Percentiles rank a stretch among this genome's conserved stretches.
These are phyloP conservation scores for Solanum chacoense DNA, from an alignment of 305 asterid genomes.

Conservation along the genomic window DNA sequence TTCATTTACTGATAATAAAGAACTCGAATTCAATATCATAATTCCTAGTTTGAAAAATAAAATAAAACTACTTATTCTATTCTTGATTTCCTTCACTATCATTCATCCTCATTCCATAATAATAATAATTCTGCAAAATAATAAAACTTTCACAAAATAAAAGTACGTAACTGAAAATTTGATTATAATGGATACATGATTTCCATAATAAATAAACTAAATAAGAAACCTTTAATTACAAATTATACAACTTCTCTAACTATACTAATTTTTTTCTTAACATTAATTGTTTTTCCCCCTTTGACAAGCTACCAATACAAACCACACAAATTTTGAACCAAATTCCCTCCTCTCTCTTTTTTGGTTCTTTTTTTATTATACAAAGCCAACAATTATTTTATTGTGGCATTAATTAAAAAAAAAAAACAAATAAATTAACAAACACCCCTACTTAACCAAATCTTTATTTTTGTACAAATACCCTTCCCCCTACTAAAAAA, in stretches of 20 bases:
- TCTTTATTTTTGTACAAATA: background rate
- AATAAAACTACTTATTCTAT: background rate
- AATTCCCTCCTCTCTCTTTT: background rate
- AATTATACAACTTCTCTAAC: background rate
- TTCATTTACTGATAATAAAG: background rate
- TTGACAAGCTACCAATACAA: background rate
- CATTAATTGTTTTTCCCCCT: background rate
- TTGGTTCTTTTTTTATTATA: background rate
- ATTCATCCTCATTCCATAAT: background rate
- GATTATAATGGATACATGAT: background rate
- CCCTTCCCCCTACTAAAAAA: background rate
- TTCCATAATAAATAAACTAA: background rate
- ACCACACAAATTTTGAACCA: slow-evolving; percentile 8
- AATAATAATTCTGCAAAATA: background rate
- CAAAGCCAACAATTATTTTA: slow-evolving; percentile 3
- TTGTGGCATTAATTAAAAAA: background rate
- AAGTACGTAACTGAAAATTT: background rate
- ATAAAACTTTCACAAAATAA: background rate
- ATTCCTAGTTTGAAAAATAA: no score
- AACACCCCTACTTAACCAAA: background rate
- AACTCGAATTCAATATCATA: background rate
- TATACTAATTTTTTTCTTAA: background rate
- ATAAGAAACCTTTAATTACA: background rate
- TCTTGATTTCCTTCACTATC: background rate
- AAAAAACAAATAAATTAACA: background rate